Conservation (phyloP, 2,329 filamentous ascomycete genomes). For the Coleophoma crateriformis region DNA sequence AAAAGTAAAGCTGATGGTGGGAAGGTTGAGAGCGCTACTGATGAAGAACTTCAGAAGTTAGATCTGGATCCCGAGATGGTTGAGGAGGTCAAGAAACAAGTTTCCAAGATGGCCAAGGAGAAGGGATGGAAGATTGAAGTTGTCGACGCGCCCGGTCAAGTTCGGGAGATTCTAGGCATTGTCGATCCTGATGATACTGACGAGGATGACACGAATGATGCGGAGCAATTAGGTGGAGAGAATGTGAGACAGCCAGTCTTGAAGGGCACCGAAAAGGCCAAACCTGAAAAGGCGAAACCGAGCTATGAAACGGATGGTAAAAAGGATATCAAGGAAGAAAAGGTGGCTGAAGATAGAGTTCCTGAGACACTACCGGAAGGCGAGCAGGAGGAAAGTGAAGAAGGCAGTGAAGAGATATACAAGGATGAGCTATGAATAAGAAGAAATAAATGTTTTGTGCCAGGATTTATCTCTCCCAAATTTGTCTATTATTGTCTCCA, state of each 20-base stretch:
- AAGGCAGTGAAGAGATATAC: constrained; percentile 46
- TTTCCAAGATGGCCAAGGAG: constrained; percentile 64
- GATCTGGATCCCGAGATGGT: constrained; percentile 54
- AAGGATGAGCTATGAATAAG: constrained; percentile 43
- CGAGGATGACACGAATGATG: constrained; percentile 16
- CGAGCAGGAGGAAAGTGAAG: constrained; percentile 32
- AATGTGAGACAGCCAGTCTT: too few species aligned
- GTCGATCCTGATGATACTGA: constrained; percentile 55
- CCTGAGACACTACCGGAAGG: constrained; percentile 24
- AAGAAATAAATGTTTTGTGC: constrained; percentile 3
- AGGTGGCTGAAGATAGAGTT: too few species aligned
- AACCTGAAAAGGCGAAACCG: too few species aligned
- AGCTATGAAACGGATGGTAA: too few species aligned
- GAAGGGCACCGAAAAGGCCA: too few species aligned
- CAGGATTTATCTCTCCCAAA: too few species aligned
- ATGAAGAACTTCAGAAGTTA: constrained; percentile 63
- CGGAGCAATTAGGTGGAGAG: too few species aligned
- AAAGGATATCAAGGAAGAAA: too few species aligned
- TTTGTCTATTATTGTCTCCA: too few species aligned
- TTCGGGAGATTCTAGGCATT: constrained; percentile 64
- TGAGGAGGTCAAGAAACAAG: constrained; percentile 60
- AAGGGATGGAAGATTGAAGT: constrained; percentile 78
- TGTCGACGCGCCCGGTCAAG: constrained; percentile 57
- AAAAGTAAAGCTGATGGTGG: constrained; percentile 22
- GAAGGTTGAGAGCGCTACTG: constrained; percentile 38